phyloP scores from a whole-genome alignment of 1,284 basidiomycete genomes.

The Cystobasidium sp. region DNA sequence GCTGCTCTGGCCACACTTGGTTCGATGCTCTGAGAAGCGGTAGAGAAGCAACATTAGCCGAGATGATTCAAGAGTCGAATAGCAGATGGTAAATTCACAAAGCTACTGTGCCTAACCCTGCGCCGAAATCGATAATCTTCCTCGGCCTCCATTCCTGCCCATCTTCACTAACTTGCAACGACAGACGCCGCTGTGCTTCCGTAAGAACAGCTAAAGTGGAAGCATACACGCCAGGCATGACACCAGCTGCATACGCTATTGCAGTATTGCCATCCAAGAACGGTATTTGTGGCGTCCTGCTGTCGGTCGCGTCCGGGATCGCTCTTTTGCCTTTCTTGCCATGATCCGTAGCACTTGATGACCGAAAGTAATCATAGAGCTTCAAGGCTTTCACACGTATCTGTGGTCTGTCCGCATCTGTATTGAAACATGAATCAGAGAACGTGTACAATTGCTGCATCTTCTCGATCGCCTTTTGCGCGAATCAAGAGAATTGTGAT shows the following conservation, averaged over 20 bases:
- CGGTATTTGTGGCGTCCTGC: conserved; percentile 18
- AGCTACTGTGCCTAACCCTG: conserved; percentile 58
- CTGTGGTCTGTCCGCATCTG: conserved; percentile 47
- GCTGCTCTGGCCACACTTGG: conserved; percentile 38
- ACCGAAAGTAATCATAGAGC: conserved; percentile 45
- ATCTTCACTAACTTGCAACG: conserved; percentile 46
- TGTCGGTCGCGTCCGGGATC: conserved; percentile 2
- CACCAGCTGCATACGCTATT: conserved; percentile 59
- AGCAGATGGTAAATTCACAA: conserved; percentile 57
- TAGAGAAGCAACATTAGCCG: too few relatives aligned
- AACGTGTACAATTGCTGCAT: background rate
- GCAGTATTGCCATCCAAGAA: conserved; percentile 39
- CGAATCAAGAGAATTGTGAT: conserved; percentile 13
- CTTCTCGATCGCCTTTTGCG: conserved; percentile 1
- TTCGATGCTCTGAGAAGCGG: conserved; percentile 49
- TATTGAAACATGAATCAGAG: background rate
- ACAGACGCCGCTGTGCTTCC: conserved; percentile 57
- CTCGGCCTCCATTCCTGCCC: conserved; percentile 48
- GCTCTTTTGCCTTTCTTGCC: conserved; percentile 34
- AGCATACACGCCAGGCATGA: conserved; percentile 60
- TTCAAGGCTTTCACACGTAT: conserved; percentile 48
- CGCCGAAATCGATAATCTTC: conserved; percentile 57
- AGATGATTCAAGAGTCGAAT: too few relatives aligned
- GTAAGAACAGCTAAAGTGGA: conserved; percentile 58
- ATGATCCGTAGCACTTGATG: background rate